These are phyloP conservation scores for Erigeron canadensis DNA, from an alignment of 129 eudicot species.

Conservation along the genomic window DNA sequence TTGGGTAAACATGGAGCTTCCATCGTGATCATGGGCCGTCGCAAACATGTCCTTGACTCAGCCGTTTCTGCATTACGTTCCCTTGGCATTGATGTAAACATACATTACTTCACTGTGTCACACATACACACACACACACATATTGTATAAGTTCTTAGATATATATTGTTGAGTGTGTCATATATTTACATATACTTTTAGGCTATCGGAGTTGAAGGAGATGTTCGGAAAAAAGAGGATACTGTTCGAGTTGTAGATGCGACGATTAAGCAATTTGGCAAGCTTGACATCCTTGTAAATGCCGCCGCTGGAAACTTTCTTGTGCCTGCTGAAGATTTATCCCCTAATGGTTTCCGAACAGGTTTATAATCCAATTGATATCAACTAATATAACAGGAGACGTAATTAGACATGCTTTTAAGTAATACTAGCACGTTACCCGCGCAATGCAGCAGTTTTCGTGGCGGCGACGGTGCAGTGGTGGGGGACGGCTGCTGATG, in stretches of 20 bases:
- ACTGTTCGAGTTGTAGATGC: conserved; percentile 38
- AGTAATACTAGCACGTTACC: too few species aligned
- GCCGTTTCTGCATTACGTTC: conserved; percentile 51
- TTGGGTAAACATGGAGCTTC: conserved; percentile 55
- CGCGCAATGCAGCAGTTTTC: too few species aligned
- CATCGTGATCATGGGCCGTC: conserved; percentile 55
- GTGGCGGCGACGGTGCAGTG: too few species aligned
- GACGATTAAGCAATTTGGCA: conserved; percentile 46
- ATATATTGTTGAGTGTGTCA: too few species aligned
- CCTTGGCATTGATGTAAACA: conserved; percentile 41
- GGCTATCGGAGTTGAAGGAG: conserved; percentile 55
- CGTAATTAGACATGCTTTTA: not conserved
- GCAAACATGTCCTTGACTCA: conserved; percentile 40
- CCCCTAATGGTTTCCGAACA: conserved; percentile 54
- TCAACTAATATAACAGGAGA: not conserved
- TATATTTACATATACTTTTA: not conserved
- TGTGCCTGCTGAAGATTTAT: conserved; percentile 44
- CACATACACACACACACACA: not conserved
- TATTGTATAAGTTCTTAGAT: not conserved
- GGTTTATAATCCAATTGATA: conserved; percentile 6
- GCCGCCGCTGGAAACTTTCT: conserved; percentile 64
- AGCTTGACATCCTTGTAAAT: conserved; percentile 51
- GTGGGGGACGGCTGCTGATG: too few species aligned
- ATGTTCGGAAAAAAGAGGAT: conserved; percentile 51
- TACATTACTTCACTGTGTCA: not conserved